Base-by-base conservation (phyloP, 352 stramenopile species). In the Saprolegnia diclina region DNA sequence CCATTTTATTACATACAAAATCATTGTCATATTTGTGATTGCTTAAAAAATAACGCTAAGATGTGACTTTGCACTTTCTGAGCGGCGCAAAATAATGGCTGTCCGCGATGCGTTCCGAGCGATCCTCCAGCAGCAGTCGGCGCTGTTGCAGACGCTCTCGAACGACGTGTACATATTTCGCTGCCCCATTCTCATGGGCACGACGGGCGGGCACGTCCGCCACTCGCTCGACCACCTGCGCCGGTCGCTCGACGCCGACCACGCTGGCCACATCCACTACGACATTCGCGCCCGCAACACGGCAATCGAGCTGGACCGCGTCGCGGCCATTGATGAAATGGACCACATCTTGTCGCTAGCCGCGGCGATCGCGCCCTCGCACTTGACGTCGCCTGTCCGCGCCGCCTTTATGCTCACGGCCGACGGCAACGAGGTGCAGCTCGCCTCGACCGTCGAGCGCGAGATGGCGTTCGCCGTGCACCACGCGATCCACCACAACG, bases 401-500 rank as follows among this genome's bases (percentile, higher is more conserved):
- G 84, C 79, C 14, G 80, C 75, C 21, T 94, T 94, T 74, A 92
- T 92, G 84, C 77, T 94, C 21, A 88, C 86, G 4, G 75, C 80
- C 1, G 80, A 91, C 63, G 83, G 86, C 56, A 71, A 74, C 18
- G 80, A 94, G 71, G 80, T 89, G 38, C 75, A 76, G 42, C 88
- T 94, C 55, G 71, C 78, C 61, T 92, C 83, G 59, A 91, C 83
- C 0, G 77, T 92, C 19, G 82, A 75, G 48, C 83, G 86, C 35
- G 86, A 94, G 63, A 52, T 94, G 42, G 83, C 82, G n/a, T 94
- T 94, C 56, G 85, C 84, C 0, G 83, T 91, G 59, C 86, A 94
- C 71, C 86, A 94, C 71, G 89, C 77, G 67, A 94, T 94, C 72
- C 86, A 94, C 75, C 86, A 94, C 74, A 92, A 92, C 71, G 84